phyloP scores from a whole-genome alignment of 441 rosid genomes.

The Cnidoscolus chayamansa region DNA sequence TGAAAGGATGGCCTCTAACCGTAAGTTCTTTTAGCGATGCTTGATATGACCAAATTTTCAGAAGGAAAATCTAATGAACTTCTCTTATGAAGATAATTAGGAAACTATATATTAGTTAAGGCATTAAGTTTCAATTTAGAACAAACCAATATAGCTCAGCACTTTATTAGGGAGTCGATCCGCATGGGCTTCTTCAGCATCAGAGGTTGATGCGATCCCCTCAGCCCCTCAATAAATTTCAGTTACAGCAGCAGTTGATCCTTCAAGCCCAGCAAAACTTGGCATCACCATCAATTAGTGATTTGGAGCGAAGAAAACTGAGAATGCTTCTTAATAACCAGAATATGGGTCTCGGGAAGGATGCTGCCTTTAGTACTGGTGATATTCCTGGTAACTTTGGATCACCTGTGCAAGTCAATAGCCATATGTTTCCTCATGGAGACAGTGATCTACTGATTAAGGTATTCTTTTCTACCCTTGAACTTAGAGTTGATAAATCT shows the following conservation, averaged over 20 bases:
- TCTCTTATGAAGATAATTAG: not conserved
- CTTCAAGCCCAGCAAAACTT: constrained; percentile 72
- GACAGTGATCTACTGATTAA: constrained; percentile 58
- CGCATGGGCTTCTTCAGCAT: constrained; percentile 63
- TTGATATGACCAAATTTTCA: not conserved
- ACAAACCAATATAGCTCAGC: not conserved
- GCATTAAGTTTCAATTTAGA: not conserved
- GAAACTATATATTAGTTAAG: not conserved
- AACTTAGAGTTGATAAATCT: not conserved
- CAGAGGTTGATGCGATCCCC: constrained; percentile 71
- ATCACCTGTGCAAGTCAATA: constrained; percentile 52
- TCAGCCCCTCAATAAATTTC: constrained; percentile 63
- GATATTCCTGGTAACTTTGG: constrained; percentile 55
- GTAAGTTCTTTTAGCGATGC: constrained; percentile 39
- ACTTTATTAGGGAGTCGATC: constrained; percentile 67
- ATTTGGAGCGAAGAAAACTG: constrained; percentile 57
- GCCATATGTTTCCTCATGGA: constrained; percentile 48
- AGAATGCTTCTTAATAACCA: constrained; percentile 66
- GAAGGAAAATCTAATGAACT: not conserved
- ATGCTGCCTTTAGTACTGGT: constrained; percentile 49
- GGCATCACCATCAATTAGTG: constrained; percentile 60
- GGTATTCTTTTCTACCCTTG: constrained; percentile 31
- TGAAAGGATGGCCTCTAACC: constrained; percentile 96
- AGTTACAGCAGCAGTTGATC: constrained; percentile 76
- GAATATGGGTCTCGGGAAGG: constrained; percentile 59